These are phyloP conservation scores for Sesbania bispinosa DNA, from an alignment of 306 rosid genomes.

Conservation along the genomic window DNA sequence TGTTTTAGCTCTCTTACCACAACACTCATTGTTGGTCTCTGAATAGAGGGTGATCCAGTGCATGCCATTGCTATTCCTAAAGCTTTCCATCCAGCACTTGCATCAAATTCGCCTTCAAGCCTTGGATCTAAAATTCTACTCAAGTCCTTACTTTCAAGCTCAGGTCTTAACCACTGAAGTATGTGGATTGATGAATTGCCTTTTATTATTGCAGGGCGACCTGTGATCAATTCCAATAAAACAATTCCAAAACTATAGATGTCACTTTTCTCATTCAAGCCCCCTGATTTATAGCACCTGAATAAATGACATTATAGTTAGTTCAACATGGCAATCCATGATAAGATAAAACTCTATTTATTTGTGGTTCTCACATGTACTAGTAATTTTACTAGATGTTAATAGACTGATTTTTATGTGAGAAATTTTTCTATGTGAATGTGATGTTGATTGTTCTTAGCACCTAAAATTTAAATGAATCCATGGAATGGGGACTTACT, in stretches of 20 bases:
- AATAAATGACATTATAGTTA: neutral
- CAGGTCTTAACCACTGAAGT: conserved; percentile 42
- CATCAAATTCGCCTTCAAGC: conserved; percentile 42
- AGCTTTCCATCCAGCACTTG: conserved; percentile 31
- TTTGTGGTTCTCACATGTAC: too few relatives aligned
- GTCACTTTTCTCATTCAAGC: conserved; percentile 62
- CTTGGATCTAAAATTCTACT: conserved; percentile 42
- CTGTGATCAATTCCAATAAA: conserved; percentile 54
- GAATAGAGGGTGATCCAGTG: conserved; percentile 41
- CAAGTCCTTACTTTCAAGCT: conserved; percentile 32
- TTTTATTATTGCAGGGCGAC: conserved; percentile 48
- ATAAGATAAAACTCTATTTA: neutral
- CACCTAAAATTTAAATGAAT: neutral
- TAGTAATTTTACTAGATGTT: too few relatives aligned
- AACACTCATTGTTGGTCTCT: conserved; percentile 51
- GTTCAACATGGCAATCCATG: neutral
- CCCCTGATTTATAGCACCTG: conserved; percentile 45
- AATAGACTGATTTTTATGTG: neutral
- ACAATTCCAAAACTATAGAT: conserved; percentile 63
- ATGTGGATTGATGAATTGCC: conserved; percentile 37
- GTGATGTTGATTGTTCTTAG: neutral
- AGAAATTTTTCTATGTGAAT: too few relatives aligned
- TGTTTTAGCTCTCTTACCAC: conserved; percentile 47
- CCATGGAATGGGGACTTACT: conserved; percentile 41
- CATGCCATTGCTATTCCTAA: conserved; percentile 53